phyloP scores from a whole-genome alignment of 2,329 filamentous ascomycete species.

The Phialophora tarda region DNA sequence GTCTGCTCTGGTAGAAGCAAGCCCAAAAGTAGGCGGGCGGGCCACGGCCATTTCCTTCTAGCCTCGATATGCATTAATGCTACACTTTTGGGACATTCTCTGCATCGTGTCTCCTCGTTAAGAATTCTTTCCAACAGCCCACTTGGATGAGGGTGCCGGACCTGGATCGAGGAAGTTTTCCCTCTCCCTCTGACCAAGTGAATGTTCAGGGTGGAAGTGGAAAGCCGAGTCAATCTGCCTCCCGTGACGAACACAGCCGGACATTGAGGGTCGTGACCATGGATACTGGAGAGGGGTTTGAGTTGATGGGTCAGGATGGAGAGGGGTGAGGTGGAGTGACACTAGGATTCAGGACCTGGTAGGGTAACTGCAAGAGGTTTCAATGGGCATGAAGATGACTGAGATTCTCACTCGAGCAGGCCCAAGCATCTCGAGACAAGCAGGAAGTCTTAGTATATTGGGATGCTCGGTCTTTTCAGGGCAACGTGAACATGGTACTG shows the following conservation, averaged over 20 bases:
- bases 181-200: not conserved
- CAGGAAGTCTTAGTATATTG: no score
- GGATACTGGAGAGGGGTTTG: conserved; percentile 48
- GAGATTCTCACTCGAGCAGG: no score
- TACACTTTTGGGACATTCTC: conserved; percentile 9
- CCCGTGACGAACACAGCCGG: conserved; percentile 53
- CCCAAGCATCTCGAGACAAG: no score
- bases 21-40: conserved; percentile 16
- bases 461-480: no score
- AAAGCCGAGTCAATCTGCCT: conserved; percentile 45
- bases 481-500: no score
- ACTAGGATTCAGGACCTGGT: not conserved
- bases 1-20: conserved; percentile 15
- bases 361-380: no score
- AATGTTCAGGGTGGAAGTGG: not conserved
- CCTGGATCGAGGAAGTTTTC: conserved; percentile 35
- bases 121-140: conserved; percentile 25
- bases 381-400: no score
- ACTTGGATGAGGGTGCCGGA: conserved; percentile 24
- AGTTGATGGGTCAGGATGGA: conserved; percentile 5
- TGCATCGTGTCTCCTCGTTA: conserved; percentile 26
- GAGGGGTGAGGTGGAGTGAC: not conserved
- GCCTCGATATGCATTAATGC: conserved; percentile 29
- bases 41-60: conserved; percentile 22
- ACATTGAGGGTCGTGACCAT: conserved; percentile 50